Evolutionary conservation across 116 monocot genomes (phyloP), one percentile per base, ranked within the genome.

Genomic region (Phalaenopsis hybrid): DNA sequence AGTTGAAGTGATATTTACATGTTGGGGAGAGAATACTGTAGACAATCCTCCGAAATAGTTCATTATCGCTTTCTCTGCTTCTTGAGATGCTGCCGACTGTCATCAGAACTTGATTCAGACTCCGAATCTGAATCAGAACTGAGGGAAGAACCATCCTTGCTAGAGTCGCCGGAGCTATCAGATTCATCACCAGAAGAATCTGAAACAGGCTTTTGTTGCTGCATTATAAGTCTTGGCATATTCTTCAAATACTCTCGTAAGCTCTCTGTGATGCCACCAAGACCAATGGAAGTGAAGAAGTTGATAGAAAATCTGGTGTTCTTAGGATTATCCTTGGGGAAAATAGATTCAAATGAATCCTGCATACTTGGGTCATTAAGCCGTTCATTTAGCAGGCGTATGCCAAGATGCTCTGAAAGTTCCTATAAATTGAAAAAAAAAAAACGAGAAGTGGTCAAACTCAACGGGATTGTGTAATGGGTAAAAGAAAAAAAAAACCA

Each of bases 171-270:
- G 18, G 90, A 88, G 61, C 82, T 74, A 50, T 33, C 88, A 34
- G 91, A 88, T 61, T 91, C 89, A 73, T 88, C 91, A 57, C 89
- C 90, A 11, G 93, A 96, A 25, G 93, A 96, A 28, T 92, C 90
- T 2, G 86, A 77, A 7, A 79, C 81, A 18, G 89, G 83, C 77
- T 92, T 89, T 74, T 96, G 96, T 41, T 72, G 95, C 81, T 96
- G 94, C 97, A 97, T 97, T 70, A 97, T 97, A 20, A 97, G 89
- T 13, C 97, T 88, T 1, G 97, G 97, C 97, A 97, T 97, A 63
- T 94, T 97, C 81, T 94, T 97, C 76, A 97, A 81, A 79, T 97
- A 93, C 80, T 94, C 97, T 20, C 97, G 89, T 72, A 97, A 77
- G 81, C 70, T 97, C 80, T 97, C 97, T 13, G 97, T 97, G 59